These are phyloP conservation scores for Pythium brassicae DNA, from an alignment of 352 stramenopile genomes.

Conservation along the genomic window DNA sequence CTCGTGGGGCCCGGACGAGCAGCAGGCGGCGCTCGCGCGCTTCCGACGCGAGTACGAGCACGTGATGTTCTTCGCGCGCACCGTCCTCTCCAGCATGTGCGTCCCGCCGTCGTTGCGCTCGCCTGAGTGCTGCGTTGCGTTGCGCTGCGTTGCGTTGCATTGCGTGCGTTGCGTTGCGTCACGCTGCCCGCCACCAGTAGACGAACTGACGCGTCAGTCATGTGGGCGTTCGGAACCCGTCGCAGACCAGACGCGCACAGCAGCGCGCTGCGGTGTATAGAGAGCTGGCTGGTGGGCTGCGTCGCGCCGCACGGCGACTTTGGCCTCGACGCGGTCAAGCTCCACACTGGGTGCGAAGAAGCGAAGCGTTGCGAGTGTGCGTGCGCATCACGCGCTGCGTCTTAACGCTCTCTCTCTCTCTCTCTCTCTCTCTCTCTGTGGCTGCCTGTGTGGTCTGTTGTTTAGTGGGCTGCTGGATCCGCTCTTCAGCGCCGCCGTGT, in stretches of 20 bases:
- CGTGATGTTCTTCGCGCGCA: slow-evolving; percentile 36
- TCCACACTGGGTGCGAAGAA: slow-evolving; percentile 35
- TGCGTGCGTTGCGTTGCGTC: no score
- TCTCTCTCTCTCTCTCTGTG: background rate
- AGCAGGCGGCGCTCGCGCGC: slow-evolving; percentile 18
- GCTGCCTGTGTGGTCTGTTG: background rate
- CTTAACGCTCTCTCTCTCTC: background rate
- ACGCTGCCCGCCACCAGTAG: background rate
- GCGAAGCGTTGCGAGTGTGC: no score
- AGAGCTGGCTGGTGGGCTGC: slow-evolving; percentile 62
- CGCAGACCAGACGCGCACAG: slow-evolving; percentile 30
- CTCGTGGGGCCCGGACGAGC: slow-evolving; percentile 21
- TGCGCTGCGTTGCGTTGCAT: background rate
- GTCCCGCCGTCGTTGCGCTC: slow-evolving; percentile 3
- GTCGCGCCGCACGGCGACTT: slow-evolving; percentile 39
- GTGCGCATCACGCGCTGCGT: background rate
- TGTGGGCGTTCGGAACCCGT: slow-evolving; percentile 6
- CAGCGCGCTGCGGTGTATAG: slow-evolving; percentile 52
- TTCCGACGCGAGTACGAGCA: slow-evolving; percentile 38
- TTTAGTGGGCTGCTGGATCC: slow-evolving; percentile 35
- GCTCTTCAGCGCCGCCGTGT: slow-evolving; percentile 29
- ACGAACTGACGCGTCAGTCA: slow-evolving; percentile 4
- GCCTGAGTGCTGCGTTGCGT: no score
- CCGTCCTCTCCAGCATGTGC: slow-evolving; percentile 41
- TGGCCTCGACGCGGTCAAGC: slow-evolving; percentile 36